phyloP scores from a whole-genome alignment of 108 stramenopile species.

The Nitzschia inconspicua region DNA sequence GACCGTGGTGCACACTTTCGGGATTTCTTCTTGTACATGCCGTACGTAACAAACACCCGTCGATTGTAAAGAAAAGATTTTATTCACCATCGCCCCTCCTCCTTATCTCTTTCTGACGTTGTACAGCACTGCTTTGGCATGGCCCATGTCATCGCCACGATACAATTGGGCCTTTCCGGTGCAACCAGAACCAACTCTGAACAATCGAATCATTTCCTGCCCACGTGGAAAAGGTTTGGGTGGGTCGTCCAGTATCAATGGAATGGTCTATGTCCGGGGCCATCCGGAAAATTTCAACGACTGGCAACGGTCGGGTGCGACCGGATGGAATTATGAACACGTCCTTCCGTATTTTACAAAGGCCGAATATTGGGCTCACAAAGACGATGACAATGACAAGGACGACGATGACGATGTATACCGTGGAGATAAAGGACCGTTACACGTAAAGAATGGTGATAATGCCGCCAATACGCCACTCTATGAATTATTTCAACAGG shows the following conservation, averaged over 20 bases:
- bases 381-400: not conserved
- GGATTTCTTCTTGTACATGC: too few relatives aligned
- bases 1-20: too few relatives aligned
- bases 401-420: slow-evolving; percentile 1
- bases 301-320: slow-evolving; percentile 27
- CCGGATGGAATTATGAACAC: slow-evolving; percentile 21
- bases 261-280: slow-evolving; percentile 37
- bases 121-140: slow-evolving; percentile 5
- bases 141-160: slow-evolving; percentile 9
- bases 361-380: slow-evolving; percentile 8
- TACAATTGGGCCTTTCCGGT: slow-evolving; percentile 12
- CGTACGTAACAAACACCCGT: too few relatives aligned
- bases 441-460: slow-evolving; percentile 33
- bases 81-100: too few relatives aligned
- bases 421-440: slow-evolving; percentile 22
- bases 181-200: not conserved
- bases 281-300: slow-evolving; percentile 36
- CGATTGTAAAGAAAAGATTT: too few relatives aligned
- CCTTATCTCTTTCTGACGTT: not conserved
- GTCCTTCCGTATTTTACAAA: slow-evolving; percentile 34
- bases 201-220: slow-evolving; percentile 7
- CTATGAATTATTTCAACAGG: slow-evolving; percentile 24
- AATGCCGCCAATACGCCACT: slow-evolving; percentile 14
- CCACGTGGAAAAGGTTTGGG: slow-evolving; percentile 46
- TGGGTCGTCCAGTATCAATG: slow-evolving; percentile 39